phyloP scores from a whole-genome alignment of 331 rosid species.

The Saraca asoca region DNA sequence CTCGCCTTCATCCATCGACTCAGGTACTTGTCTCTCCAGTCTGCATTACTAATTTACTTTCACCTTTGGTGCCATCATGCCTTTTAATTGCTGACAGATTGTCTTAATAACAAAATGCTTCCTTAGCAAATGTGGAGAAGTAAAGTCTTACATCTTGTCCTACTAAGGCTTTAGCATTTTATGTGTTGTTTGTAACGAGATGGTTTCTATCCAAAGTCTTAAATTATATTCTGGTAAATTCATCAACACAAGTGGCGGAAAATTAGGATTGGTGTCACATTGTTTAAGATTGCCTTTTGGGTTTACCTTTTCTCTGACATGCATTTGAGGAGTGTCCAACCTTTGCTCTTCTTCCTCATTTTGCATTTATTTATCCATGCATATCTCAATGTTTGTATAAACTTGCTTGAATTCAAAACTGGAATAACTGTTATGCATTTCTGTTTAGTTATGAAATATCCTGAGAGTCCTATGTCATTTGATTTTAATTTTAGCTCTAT shows the following conservation, averaged over 20 bases:
- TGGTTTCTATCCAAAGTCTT: background rate
- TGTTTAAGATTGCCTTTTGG: slow-evolving; percentile 11
- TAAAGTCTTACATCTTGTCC: slow-evolving; percentile 9
- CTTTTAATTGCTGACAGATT: slow-evolving; percentile 18
- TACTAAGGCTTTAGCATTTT: slow-evolving; percentile 4
- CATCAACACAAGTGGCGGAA: background rate
- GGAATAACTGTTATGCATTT: background rate
- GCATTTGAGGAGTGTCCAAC: slow-evolving; percentile 11
- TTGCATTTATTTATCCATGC: slow-evolving; percentile 1
- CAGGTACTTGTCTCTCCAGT: slow-evolving; percentile 53
- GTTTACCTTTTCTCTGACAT: slow-evolving; percentile 8
- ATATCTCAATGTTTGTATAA: slow-evolving; percentile 11
- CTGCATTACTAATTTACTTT: background rate
- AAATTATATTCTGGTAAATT: slow-evolving; percentile 16
- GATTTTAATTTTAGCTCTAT: background rate
- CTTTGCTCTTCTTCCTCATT: slow-evolving; percentile 19
- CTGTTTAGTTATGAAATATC: slow-evolving; percentile 15
- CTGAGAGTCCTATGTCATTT: background rate
- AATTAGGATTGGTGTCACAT: background rate
- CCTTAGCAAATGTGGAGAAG: background rate
- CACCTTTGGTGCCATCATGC: slow-evolving; percentile 13
- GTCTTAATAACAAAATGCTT: background rate
- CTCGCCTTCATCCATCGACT: slow-evolving; percentile 78
- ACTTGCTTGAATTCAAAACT: background rate
- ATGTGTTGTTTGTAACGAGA: slow-evolving; percentile 14